These are phyloP conservation scores for Phenoliferia sp. DNA, from an alignment of 1,284 basidiomycete species.

Conservation along the genomic window DNA sequence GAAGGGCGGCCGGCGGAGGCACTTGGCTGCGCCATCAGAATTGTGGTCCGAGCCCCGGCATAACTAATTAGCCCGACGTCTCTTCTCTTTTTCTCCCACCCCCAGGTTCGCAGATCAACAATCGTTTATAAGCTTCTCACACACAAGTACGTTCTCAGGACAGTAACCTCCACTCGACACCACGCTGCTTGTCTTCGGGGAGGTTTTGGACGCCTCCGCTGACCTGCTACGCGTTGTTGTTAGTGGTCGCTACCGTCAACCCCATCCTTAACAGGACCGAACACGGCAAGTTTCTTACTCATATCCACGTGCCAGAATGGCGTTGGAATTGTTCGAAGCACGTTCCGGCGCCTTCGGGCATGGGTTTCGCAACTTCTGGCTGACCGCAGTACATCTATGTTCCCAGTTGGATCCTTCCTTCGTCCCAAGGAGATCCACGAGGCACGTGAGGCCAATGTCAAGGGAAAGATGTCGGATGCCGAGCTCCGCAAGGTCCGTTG, in stretches of 20 bases:
- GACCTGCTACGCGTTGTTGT: not conserved
- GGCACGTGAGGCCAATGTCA: conserved; percentile 49
- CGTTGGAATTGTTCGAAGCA: not conserved
- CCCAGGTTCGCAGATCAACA: no score
- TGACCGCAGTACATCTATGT: not conserved
- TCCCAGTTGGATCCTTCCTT: conserved; percentile 53
- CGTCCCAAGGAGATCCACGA: conserved; percentile 53
- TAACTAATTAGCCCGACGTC: no score
- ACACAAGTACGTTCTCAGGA: no score
- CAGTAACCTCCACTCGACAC: no score
- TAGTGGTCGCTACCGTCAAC: conserved; percentile 2
- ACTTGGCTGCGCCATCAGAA: no score
- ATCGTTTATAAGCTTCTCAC: no score
- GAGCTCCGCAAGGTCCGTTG: not conserved
- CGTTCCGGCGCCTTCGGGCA: not conserved
- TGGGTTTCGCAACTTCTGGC: not conserved
- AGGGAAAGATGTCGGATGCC: conserved; percentile 15
- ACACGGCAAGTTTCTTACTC: conserved; percentile 6
- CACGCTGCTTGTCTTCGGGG: no score
- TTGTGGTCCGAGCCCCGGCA: no score
- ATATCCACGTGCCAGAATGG: not conserved
- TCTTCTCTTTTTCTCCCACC: no score
- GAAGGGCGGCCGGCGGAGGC: no score
- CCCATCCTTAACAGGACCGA: conserved; percentile 10
- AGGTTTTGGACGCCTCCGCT: no score